A percentile compares a stretch with the other conserved stretches of the same genome.
Conservation (phyloP, 371 early-diverging fungal species). For the Mortierella sp. region DNA sequence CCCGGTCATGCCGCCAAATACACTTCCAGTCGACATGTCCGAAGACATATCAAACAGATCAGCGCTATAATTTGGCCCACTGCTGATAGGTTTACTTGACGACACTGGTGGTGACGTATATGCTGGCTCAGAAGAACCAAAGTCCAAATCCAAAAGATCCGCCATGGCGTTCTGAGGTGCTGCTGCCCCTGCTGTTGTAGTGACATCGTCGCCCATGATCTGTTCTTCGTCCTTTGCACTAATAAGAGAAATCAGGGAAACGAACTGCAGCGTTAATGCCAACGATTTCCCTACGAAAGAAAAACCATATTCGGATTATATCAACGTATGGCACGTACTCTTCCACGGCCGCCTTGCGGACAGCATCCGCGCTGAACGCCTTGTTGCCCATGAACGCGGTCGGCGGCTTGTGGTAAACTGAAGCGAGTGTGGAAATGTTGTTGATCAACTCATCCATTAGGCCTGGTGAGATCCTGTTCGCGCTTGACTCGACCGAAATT, state of each 20-base stretch:
- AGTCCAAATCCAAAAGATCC: slow-evolving; percentile 68
- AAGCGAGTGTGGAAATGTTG: slow-evolving; percentile 89
- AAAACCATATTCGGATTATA: no score
- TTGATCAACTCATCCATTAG: slow-evolving; percentile 89
- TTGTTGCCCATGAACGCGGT: slow-evolving; percentile 79
- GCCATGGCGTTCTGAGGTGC: slow-evolving; percentile 70
- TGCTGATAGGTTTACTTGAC: slow-evolving; percentile 7
- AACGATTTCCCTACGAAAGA: no score
- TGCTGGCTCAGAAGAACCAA: slow-evolving; percentile 37
- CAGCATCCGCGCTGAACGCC: slow-evolving; percentile 69
- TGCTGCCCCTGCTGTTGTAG: slow-evolving; percentile 57
- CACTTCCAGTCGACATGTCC: slow-evolving; percentile 24
- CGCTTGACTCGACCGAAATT: slow-evolving; percentile 80
- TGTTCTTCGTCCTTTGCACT: slow-evolving; percentile 68
- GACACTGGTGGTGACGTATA: slow-evolving; percentile 29
- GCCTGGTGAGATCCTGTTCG: slow-evolving; percentile 63
- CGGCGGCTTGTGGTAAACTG: slow-evolving; percentile 95
- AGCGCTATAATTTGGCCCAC: slow-evolving; percentile 36
- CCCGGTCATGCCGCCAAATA: slow-evolving; percentile 29
- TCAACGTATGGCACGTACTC: no score
- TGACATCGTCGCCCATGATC: slow-evolving; percentile 48
- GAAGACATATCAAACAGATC: slow-evolving; percentile 53
- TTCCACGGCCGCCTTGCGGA: slow-evolving; percentile 56
- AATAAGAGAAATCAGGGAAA: background rate
- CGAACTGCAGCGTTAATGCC: no score